A percentile compares a stretch with the other conserved stretches of the same genome.
Conservation (phyloP, 169 alveolate genomes). For the Plasmodium blacklocki region DNA sequence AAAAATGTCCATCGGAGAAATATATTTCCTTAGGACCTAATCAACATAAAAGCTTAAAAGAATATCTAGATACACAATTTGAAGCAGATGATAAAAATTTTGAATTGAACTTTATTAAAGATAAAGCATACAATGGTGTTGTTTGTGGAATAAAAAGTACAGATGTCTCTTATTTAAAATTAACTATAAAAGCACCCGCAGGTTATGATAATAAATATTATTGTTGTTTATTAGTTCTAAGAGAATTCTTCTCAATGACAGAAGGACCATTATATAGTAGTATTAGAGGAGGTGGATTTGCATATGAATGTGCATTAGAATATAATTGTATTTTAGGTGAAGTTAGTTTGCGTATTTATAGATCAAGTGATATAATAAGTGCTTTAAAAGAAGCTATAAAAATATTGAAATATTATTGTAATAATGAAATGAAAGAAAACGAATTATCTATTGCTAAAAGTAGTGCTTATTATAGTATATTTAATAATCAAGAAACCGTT, state of each 20-base stretch:
- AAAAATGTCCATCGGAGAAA: neutral
- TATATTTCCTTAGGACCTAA: conserved; percentile 34
- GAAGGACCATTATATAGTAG: conserved; percentile 85
- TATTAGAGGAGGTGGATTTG: conserved; percentile 87
- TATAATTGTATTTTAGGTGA: conserved; percentile 80
- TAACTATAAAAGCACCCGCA: conserved; percentile 77
- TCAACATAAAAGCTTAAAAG: conserved; percentile 60
- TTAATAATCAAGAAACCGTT: conserved; percentile 79
- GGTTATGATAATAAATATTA: conserved; percentile 79
- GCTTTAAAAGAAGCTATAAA: conserved; percentile 80
- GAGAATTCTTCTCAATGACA: conserved; percentile 83
- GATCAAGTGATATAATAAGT: conserved; percentile 44
- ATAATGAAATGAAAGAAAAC: conserved; percentile 66
- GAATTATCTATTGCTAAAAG: conserved; percentile 78
- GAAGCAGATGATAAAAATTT: conserved; percentile 54
- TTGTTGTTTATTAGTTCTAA: conserved; percentile 52
- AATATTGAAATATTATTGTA: conserved; percentile 37
- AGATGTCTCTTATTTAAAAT: conserved; percentile 80
- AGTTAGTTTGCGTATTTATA: conserved; percentile 74
- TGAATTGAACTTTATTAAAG: conserved; percentile 12
- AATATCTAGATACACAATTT: conserved; percentile 27
- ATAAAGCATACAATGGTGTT: conserved; percentile 59
- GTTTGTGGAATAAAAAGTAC: conserved; percentile 78
- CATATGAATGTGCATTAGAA: conserved; percentile 80
- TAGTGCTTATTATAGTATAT: conserved; percentile 78